phyloP scores from a whole-genome alignment of 1,284 basidiomycete genomes.

The Cystobasidiaceae sp. region DNA sequence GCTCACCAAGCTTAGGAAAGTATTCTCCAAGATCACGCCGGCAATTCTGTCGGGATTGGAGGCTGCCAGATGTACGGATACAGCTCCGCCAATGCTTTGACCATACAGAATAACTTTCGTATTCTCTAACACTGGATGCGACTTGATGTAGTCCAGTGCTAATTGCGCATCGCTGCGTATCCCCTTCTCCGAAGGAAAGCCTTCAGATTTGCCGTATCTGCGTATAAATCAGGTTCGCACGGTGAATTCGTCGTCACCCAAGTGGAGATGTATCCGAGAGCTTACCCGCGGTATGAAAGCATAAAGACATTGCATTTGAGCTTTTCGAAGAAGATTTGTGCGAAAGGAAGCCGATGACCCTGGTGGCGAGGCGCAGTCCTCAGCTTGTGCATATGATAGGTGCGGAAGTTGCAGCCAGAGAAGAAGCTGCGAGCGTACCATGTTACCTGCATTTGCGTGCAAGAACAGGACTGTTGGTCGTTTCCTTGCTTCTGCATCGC shows the following conservation, averaged over 20 bases:
- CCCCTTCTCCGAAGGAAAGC: slow-evolving; percentile 72
- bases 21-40: slow-evolving; percentile 33
- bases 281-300: slow-evolving; percentile 77
- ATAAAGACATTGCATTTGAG: slow-evolving; percentile 85
- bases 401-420: neutral
- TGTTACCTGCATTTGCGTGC: slow-evolving; percentile 80
- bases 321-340: slow-evolving; percentile 72
- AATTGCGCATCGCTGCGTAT: slow-evolving; percentile 47
- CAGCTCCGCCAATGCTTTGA: slow-evolving; percentile 94
- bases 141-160: slow-evolving; percentile 66
- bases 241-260: neutral
- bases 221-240: neutral
- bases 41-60: slow-evolving; percentile 60
- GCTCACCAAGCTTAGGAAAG: slow-evolving; percentile 31
- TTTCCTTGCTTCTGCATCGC: slow-evolving; percentile 11
- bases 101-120: slow-evolving; percentile 78
- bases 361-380: slow-evolving; percentile 4
- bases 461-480: slow-evolving; percentile 83
- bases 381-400: neutral
- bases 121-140: slow-evolving; percentile 62
- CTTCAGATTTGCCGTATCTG: slow-evolving; percentile 46
- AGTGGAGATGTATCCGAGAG: neutral
- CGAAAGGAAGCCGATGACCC: slow-evolving; percentile 81
- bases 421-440: slow-evolving; percentile 34
- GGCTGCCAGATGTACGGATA: slow-evolving; percentile 79